These are phyloP conservation scores for Pythium guiyangense DNA, from an alignment of 352 stramenopile genomes.

Conservation along the genomic window DNA sequence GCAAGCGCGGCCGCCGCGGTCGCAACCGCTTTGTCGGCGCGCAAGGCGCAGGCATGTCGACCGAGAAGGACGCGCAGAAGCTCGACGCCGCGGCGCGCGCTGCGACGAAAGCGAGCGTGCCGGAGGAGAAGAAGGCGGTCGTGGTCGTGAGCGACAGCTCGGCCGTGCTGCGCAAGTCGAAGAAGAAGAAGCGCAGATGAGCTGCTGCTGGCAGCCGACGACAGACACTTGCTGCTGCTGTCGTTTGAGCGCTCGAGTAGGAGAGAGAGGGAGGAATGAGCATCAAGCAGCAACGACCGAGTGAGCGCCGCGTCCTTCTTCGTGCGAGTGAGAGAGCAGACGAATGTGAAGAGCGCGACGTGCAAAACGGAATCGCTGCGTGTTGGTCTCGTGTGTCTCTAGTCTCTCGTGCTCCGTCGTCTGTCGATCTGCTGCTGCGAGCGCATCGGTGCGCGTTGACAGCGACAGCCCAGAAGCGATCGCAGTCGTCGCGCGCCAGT, in stretches of 20 bases:
- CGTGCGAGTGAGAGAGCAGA: too few species aligned
- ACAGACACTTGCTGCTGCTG: background rate
- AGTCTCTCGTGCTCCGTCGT: too few species aligned
- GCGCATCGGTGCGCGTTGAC: too few species aligned
- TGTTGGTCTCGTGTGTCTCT: too few species aligned
- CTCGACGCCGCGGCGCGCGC: conserved; percentile 75
- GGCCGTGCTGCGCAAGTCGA: conserved; percentile 72
- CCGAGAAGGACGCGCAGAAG: conserved; percentile 78
- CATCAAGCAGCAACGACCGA: too few species aligned
- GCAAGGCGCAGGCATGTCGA: conserved; percentile 72
- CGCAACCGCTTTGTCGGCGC: conserved; percentile 82
- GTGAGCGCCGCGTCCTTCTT: too few species aligned
- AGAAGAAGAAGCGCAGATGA: conserved; percentile 87
- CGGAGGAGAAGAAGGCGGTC: conserved; percentile 47
- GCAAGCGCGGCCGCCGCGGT: conserved; percentile 66
- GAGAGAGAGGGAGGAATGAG: background rate
- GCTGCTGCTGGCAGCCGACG: background rate
- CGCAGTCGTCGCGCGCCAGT: background rate
- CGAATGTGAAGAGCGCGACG: too few species aligned
- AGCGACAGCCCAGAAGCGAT: background rate
- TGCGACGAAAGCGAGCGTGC: conserved; percentile 51
- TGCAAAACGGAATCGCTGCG: too few species aligned
- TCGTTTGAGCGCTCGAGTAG: background rate
- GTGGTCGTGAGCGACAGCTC: conserved; percentile 51
- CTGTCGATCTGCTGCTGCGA: too few species aligned